Evolutionary conservation across 345 rosid genomes (phyloP).

Genomic region (Raphanus raphanistrum): DNA sequence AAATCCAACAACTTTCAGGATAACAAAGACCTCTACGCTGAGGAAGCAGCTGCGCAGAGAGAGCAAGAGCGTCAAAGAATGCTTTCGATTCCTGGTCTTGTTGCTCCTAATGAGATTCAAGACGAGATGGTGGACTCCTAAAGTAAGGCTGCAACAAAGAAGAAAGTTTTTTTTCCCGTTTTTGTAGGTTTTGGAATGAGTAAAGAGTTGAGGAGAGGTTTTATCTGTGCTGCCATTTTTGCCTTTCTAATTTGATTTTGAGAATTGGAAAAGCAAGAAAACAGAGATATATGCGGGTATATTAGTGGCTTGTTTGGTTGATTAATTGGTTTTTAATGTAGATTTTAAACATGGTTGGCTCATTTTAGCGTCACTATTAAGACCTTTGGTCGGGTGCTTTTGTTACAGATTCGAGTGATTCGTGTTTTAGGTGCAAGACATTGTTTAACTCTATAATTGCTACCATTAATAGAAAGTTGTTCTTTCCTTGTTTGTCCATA

Average conservation of each 20-base stretch:
- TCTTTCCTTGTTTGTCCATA: background rate
- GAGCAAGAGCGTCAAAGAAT: conserved; percentile 71
- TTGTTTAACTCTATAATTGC: background rate
- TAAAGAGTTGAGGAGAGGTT: conserved; percentile 2
- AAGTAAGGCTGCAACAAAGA: background rate
- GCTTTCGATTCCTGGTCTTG: conserved; percentile 77
- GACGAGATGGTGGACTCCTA: conserved; percentile 80
- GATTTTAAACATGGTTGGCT: conserved; percentile 26
- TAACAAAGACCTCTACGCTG: conserved; percentile 79
- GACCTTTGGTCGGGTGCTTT: background rate
- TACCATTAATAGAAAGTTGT: background rate
- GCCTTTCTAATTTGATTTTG: background rate
- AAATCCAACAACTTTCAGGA: conserved; percentile 44
- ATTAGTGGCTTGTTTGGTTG: conserved; percentile 17
- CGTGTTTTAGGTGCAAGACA: conserved; percentile 11
- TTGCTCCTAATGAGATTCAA: conserved; percentile 72
- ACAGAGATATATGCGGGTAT: background rate
- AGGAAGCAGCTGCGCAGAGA: conserved; percentile 76
- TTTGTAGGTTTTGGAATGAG: conserved; percentile 3
- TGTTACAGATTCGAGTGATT: background rate
- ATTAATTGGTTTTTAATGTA: conserved; percentile 27
- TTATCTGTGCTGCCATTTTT: background rate
- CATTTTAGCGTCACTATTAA: background rate
- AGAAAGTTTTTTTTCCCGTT: background rate
- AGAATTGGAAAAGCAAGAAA: conserved; percentile 21